Percentiles rank a stretch among this genome's conserved stretches.
phyloP scores from a whole-genome alignment of 75 land plant species.

The Chamaecyparis obtusa region DNA sequence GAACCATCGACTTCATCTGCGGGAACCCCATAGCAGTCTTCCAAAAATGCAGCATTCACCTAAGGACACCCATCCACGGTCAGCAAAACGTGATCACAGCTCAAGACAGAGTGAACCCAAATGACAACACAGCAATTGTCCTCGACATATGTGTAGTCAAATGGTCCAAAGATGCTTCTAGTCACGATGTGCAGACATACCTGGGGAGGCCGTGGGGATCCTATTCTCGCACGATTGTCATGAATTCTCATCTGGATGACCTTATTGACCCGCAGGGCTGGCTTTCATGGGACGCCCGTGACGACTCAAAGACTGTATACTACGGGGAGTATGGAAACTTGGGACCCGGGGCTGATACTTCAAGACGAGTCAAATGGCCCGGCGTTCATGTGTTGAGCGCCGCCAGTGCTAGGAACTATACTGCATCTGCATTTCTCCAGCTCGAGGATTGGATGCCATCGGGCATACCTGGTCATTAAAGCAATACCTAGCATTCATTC shows the following conservation, averaged over 20 bases:
- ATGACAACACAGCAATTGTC: conserved; percentile 23
- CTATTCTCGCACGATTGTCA: neutral
- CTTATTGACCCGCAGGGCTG: conserved; percentile 29
- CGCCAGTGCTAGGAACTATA: neutral
- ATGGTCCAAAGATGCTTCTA: neutral
- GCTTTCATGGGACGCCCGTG: conserved; percentile 20
- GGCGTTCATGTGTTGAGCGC: neutral
- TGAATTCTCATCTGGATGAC: conserved; percentile 6
- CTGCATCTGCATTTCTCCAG: no score
- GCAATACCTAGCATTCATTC: no score
- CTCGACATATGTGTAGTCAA: no score
- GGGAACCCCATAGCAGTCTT: conserved; percentile 43
- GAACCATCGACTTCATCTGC: conserved; percentile 47
- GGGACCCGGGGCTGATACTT: no score
- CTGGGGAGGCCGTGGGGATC: conserved; percentile 10
- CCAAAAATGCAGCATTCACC: conserved; percentile 25
- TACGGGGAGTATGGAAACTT: no score
- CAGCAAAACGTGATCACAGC: conserved; percentile 26
- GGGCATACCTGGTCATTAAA: no score
- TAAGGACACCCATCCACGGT: conserved; percentile 15
- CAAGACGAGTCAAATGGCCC: no score
- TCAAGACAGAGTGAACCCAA: conserved; percentile 34
- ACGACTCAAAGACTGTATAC: no score
- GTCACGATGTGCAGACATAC: neutral
- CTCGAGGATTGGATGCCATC: no score